Evolutionary conservation across 139 green algal species (phyloP).

Genomic region (Asterochloris erici): DNA sequence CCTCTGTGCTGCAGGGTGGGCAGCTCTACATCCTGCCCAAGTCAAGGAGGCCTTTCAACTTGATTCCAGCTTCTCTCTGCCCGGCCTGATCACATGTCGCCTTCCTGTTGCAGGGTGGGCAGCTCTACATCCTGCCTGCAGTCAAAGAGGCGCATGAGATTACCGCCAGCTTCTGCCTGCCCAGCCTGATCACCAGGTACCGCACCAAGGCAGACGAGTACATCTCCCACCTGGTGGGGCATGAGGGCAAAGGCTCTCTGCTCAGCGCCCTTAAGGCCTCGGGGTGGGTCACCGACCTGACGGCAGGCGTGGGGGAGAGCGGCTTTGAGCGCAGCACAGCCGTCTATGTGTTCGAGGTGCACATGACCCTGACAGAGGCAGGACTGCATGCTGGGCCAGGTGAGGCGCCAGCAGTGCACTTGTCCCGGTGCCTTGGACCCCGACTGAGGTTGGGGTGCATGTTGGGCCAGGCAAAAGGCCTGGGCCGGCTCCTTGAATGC

Average conservation of each 20-base stretch:
- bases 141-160: conserved; percentile 81
- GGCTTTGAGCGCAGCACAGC: conserved; percentile 55
- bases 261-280: conserved; percentile 75
- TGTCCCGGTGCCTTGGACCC: too few relatives aligned
- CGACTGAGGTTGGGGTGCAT: too few relatives aligned
- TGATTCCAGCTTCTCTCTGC: neutral
- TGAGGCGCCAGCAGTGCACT: neutral
- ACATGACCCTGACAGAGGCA: conserved; percentile 74
- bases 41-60: too few relatives aligned
- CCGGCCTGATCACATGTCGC: neutral
- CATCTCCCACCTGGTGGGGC: conserved; percentile 88
- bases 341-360: conserved; percentile 74
- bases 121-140: conserved; percentile 63
- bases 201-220: conserved; percentile 87
- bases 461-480: too few relatives aligned
- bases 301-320: conserved; percentile 79
- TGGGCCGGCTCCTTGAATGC: too few relatives aligned
- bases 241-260: conserved; percentile 84
- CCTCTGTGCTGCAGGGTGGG: too few relatives aligned
- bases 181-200: conserved; percentile 67
- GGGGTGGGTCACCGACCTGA: conserved; percentile 80
- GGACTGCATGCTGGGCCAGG: conserved; percentile 66
- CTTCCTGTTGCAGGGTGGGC: conserved; percentile 43
- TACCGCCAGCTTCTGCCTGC: conserved; percentile 77
- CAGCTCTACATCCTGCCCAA: too few relatives aligned